Conservation (phyloP, 768 basidiomycete species). For the Leccinum boreale region DNA sequence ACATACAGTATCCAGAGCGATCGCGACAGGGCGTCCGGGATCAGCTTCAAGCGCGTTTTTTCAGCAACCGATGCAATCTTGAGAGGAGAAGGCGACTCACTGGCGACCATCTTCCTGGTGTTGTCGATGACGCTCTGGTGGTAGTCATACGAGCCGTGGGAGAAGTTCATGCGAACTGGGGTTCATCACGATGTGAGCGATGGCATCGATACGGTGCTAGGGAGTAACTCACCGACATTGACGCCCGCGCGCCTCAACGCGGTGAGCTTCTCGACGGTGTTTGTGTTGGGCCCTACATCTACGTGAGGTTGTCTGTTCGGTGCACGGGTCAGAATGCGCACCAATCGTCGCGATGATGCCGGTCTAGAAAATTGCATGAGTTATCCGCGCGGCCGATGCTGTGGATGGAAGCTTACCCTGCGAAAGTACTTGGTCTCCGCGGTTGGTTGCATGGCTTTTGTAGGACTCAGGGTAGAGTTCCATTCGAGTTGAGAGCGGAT, state of each 20-base stretch:
- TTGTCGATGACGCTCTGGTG: slow-evolving; percentile 99
- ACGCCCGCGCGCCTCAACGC: slow-evolving; percentile 89
- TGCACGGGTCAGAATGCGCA: slow-evolving; percentile 31
- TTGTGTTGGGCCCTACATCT: slow-evolving; percentile 83
- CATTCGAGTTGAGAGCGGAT: slow-evolving; percentile 88
- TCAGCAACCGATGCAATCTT: slow-evolving; percentile 1
- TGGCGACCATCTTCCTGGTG: slow-evolving; percentile 78
- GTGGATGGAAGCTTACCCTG: slow-evolving; percentile 59
- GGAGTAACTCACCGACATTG: slow-evolving; percentile 79
- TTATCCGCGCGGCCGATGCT: neutral
- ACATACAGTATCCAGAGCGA: slow-evolving; percentile 93
- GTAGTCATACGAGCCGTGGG: slow-evolving; percentile 97
- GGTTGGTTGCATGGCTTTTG: slow-evolving; percentile 65
- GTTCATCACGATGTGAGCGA: slow-evolving; percentile 9
- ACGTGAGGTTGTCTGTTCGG: slow-evolving; percentile 4
- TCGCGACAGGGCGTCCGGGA: slow-evolving; percentile 89
- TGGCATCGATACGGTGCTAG: neutral
- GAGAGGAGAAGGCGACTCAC: slow-evolving; percentile 40
- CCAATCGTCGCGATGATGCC: slow-evolving; percentile 99
- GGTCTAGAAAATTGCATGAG: slow-evolving; percentile 53
- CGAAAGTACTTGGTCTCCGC: slow-evolving; percentile 83
- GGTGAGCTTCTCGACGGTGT: slow-evolving; percentile 82
- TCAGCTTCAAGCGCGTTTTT: slow-evolving; percentile 34
- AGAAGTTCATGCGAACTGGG: slow-evolving; percentile 99
- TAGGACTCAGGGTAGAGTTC: slow-evolving; percentile 79